Evolutionary conservation across 768 basidiomycete species (phyloP).

Genomic region (Lentinula boryana): DNA sequence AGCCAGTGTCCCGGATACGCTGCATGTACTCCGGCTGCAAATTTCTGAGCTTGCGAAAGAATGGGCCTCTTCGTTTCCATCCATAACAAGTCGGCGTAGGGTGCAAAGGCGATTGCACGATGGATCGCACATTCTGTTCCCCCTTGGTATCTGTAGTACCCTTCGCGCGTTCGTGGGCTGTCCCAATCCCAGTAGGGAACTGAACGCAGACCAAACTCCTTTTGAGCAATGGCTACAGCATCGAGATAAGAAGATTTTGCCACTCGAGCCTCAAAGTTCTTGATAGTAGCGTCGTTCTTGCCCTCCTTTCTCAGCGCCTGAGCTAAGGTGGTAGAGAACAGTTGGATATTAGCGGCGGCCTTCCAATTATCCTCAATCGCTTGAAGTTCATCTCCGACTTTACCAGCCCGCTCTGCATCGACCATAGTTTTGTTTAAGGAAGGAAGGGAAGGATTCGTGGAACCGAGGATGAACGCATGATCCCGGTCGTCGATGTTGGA

Average conservation of each 20-base stretch:
- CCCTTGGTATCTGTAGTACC: constrained; percentile 96
- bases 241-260: constrained; percentile 63
- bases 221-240: constrained; percentile 71
- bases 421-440: constrained; percentile 79
- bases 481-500: constrained; percentile 97
- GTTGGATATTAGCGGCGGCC: constrained; percentile 65
- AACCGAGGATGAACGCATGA: constrained; percentile 93
- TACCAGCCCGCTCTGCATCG: constrained; percentile 77
- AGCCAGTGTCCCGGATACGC: constrained; percentile 89
- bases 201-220: constrained; percentile 65
- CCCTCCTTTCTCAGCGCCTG: constrained; percentile 61
- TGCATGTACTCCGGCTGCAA: constrained; percentile 81
- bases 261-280: constrained; percentile 59
- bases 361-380: constrained; percentile 88
- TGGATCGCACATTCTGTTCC: constrained; percentile 93
- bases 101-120: constrained; percentile 88
- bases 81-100: constrained; percentile 89
- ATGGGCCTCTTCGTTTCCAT: constrained; percentile 98
- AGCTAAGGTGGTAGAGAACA: constrained; percentile 71
- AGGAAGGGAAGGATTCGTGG: constrained; percentile 65
- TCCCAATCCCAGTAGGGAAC: constrained; percentile 96
- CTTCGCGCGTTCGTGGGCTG: constrained; percentile 88
- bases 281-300: constrained; percentile 37
- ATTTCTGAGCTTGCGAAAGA: constrained; percentile 85
- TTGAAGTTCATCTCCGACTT: constrained; percentile 76